Evolutionary conservation across 2,329 filamentous ascomycete genomes (phyloP).

Genomic region (Cryoendolithus antarcticus): DNA sequence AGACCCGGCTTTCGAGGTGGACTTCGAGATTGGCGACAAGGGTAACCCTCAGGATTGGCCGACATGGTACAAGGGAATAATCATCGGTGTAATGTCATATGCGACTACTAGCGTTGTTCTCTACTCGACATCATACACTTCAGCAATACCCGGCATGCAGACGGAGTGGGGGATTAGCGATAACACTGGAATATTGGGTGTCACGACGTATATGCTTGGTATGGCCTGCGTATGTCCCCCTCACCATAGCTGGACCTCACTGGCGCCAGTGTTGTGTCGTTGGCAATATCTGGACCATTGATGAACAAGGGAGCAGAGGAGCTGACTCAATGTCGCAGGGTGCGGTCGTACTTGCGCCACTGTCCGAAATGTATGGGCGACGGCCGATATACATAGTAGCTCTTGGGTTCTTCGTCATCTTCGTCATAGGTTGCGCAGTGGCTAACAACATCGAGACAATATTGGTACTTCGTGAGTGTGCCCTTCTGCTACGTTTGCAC

Average conservation of each 20-base stretch:
- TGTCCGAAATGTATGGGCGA: slow-evolving; percentile 59
- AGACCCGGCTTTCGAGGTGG: slow-evolving; percentile 57
- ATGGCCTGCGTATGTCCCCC: slow-evolving; percentile 37
- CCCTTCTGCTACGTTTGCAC: no score
- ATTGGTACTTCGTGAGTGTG: slow-evolving; percentile 45
- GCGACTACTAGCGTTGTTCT: slow-evolving; percentile 46
- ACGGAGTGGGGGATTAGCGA: slow-evolving; percentile 50
- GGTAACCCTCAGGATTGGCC: slow-evolving; percentile 60
- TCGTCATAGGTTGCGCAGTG: slow-evolving; percentile 61
- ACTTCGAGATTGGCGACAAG: slow-evolving; percentile 52
- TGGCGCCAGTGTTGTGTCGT: slow-evolving; percentile 35
- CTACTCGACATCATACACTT: slow-evolving; percentile 70
- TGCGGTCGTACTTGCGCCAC: slow-evolving; percentile 55
- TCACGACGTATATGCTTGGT: slow-evolving; percentile 68
- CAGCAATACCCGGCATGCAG: slow-evolving; percentile 56
- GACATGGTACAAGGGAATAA: slow-evolving; percentile 42
- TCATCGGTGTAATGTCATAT: slow-evolving; percentile 44
- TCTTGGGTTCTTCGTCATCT: slow-evolving; percentile 50
- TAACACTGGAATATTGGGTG: slow-evolving; percentile 57
- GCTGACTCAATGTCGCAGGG: no score
- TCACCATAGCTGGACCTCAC: slow-evolving; percentile 11
- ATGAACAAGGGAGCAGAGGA: no score
- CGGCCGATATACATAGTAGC: slow-evolving; percentile 55
- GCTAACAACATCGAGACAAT: slow-evolving; percentile 56
- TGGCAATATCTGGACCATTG: no score